A percentile compares a stretch with the other conserved stretches of the same genome.
phyloP scores from a whole-genome alignment of 23 red algal genomes.

The Gracilaria gracilis region DNA sequence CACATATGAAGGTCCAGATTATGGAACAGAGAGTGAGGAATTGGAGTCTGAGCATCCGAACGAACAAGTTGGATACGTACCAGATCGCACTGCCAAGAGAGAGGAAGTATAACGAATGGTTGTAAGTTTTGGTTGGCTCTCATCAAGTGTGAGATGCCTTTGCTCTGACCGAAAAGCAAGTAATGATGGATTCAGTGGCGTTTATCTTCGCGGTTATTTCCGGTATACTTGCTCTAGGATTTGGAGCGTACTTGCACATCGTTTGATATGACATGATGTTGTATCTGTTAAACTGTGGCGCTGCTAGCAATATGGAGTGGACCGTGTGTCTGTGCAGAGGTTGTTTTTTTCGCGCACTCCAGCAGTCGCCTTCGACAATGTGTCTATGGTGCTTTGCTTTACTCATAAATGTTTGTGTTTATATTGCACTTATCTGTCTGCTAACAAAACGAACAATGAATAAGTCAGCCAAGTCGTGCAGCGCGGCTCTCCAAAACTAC shows the following conservation, averaged over 20 bases:
- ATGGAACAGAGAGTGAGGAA: constrained; percentile 17
- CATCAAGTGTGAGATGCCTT: neutral
- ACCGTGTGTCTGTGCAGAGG: neutral
- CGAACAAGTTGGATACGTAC: constrained; percentile 63
- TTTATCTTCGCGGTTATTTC: neutral
- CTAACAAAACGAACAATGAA: too few species aligned
- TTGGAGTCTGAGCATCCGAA: constrained; percentile 50
- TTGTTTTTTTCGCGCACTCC: constrained; percentile 11
- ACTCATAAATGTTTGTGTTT: constrained; percentile 26
- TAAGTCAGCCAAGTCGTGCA: neutral
- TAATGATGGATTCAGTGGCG: neutral
- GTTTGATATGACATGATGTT: neutral
- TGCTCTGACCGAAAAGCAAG: neutral
- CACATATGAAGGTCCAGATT: constrained; percentile 32
- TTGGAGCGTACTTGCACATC: neutral
- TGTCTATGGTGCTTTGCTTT: neutral
- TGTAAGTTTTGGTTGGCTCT: neutral
- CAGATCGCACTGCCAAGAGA: constrained; percentile 41
- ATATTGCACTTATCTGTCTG: neutral
- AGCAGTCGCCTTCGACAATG: neutral
- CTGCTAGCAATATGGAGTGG: neutral
- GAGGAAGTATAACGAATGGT: constrained; percentile 27
- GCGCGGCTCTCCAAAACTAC: neutral
- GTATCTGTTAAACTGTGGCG: neutral
- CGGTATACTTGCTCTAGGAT: neutral